A percentile compares a stretch with the other conserved stretches of the same genome.
Evolutionary conservation across 2,329 filamentous ascomycete species (phyloP).

Genomic region (Talaromyces sp.): DNA sequence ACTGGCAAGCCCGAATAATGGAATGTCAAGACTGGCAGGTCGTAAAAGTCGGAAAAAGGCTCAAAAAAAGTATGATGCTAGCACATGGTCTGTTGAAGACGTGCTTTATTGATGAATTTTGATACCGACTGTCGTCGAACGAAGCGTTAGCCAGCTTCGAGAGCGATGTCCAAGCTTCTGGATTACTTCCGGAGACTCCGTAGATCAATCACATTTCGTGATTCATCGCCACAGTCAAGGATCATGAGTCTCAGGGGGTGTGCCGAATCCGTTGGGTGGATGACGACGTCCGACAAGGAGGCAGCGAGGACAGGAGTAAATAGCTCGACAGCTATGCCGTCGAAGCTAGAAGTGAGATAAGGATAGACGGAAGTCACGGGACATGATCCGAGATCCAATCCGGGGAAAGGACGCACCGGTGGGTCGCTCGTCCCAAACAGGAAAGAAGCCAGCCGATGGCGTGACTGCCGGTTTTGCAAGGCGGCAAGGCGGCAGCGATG

Average conservation of each 20-base stretch:
- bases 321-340: not conserved
- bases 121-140: not conserved
- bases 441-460: not conserved
- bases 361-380: not conserved
- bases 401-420: slow-evolving; percentile 11
- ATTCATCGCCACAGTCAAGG: not conserved
- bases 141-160: not conserved
- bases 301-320: not conserved
- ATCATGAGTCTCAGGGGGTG: not conserved
- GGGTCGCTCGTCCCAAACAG: not conserved
- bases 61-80: not conserved
- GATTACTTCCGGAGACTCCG: not conserved
- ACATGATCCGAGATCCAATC: slow-evolving; percentile 11
- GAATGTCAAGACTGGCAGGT: not conserved
- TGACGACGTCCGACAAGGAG: not conserved
- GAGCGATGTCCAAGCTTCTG: not conserved
- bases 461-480: slow-evolving; percentile 2
- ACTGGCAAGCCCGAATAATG: not conserved
- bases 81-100: slow-evolving; percentile 16
- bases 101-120: not conserved
- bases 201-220: slow-evolving; percentile 7
- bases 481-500: not conserved
- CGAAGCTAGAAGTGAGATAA: not conserved
- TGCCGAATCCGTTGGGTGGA: not conserved
- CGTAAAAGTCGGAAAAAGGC: not conserved